Base-by-base conservation (phyloP, 306 rosid species). In the Herpetospermum pedunculosum region DNA sequence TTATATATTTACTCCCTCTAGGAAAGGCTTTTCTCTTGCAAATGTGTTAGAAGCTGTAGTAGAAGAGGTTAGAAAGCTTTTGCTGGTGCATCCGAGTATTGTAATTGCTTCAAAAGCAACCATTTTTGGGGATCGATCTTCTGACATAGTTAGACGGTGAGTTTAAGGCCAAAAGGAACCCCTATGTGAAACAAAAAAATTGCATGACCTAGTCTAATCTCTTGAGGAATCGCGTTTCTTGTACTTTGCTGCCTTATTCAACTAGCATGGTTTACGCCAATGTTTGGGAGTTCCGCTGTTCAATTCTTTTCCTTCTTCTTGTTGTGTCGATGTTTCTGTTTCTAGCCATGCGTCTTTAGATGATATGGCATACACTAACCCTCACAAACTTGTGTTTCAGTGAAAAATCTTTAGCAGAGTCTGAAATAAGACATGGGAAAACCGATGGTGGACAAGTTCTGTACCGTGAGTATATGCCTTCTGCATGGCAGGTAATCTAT, bases 381-480 rank as follows among this genome's bases (percentile, higher is more conserved):
- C 58, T 73, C 41, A 60, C 38, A 60, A 11, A 60, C 77, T 85
- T 84, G 79, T 80, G 73, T 77, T 79, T 82, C 78, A 77, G 84
- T 41, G 89, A 86, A 55, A 77, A 71, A 21, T 23, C 54, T 30
- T 72, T 73, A 73, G 82, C 80, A 21, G 96, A 77, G 67, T 75
- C 87, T 16, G 69, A 82, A 68, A 70, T 65, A 54, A 88, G 77
- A 84, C 81, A 75, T 53, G 75, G 53, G 48, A 69, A 78, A 30
- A 72, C 76, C 60, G 85, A 57, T 57, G 49, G 30, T 72, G 83
- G 58, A 60, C 86, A 73, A 59, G 64, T 55, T 80, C 85, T 80
- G 73, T 80, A 85, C 75, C 93, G 90, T 28, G 97, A 93, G 84
- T 90, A 82, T 75, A 93, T 90, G 97, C 97, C 98, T 77, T 81